Evolutionary conservation across 2,329 filamentous ascomycete genomes (phyloP).

Genomic region (Penicillium sp.): DNA sequence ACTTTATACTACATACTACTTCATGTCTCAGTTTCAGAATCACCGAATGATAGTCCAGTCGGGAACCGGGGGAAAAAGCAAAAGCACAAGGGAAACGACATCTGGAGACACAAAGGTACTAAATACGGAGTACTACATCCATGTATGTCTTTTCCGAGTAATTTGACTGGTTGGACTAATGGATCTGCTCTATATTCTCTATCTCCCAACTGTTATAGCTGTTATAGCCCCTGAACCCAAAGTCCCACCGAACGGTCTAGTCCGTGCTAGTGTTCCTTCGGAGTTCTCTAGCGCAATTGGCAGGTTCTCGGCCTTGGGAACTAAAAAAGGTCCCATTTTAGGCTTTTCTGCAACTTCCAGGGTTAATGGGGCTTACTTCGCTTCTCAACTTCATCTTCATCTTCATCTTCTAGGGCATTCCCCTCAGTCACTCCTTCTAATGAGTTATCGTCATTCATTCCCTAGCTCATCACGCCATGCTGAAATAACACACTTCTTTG

Average conservation of each 20-base stretch:
- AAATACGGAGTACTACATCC: too few relatives aligned
- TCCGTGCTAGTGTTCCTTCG: conserved; percentile 14
- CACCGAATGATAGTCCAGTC: too few relatives aligned
- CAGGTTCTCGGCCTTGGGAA: conserved; percentile 11
- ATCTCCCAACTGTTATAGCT: neutral
- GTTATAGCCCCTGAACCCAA: neutral
- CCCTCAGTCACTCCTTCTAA: neutral
- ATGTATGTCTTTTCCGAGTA: too few relatives aligned
- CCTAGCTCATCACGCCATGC: neutral
- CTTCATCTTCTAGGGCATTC: neutral
- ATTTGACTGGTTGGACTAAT: too few relatives aligned
- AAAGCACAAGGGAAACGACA: too few relatives aligned
- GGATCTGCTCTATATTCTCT: neutral
- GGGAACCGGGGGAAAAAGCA: too few relatives aligned
- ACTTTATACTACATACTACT: too few relatives aligned
- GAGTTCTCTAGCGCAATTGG: neutral
- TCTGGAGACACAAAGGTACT: too few relatives aligned
- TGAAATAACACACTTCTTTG: conserved; percentile 1
- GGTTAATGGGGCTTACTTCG: neutral
- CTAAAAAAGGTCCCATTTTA: neutral
- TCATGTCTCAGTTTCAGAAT: too few relatives aligned
- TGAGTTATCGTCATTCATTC: neutral
- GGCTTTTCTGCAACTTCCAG: neutral
- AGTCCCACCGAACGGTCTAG: conserved; percentile 25
- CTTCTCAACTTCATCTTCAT: neutral